Evolutionary conservation across 75 land plant genomes (phyloP).

Genomic region (Pinus taeda): DNA sequence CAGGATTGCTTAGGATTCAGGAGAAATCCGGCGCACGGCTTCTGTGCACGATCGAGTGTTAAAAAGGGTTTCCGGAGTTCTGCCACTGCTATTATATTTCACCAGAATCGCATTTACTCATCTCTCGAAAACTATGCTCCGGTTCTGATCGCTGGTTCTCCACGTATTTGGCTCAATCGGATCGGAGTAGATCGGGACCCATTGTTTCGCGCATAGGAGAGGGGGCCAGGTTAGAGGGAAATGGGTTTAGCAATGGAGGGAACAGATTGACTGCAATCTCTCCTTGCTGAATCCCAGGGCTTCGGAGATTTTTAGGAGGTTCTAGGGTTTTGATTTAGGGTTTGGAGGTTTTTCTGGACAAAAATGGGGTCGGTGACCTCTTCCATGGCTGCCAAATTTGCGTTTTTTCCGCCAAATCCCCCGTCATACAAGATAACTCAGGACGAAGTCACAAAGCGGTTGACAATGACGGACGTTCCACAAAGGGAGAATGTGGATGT

Average conservation of each 20-base stretch:
- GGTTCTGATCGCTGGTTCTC: background rate
- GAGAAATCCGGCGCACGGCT: background rate
- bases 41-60: slow-evolving; percentile 3
- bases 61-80: no score
- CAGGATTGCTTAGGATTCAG: background rate
- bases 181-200: background rate
- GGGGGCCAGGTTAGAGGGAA: slow-evolving; percentile 1
- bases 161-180: no score
- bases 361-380: slow-evolving; percentile 72
- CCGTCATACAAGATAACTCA: slow-evolving; percentile 50
- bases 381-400: slow-evolving; percentile 67
- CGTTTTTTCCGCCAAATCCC: slow-evolving; percentile 70
- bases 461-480: slow-evolving; percentile 39
- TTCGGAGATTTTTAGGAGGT: no score
- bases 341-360: background rate
- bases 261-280: no score
- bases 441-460: slow-evolving; percentile 33
- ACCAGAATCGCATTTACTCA: background rate
- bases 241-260: background rate
- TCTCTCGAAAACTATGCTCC: no score
- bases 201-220: background rate
- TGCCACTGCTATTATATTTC: background rate
- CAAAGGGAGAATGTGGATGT: slow-evolving; percentile 70
- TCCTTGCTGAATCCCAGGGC: no score
- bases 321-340: background rate